phyloP scores from a whole-genome alignment of 2,329 filamentous ascomycete genomes.

The Epichloe uncinata region DNA sequence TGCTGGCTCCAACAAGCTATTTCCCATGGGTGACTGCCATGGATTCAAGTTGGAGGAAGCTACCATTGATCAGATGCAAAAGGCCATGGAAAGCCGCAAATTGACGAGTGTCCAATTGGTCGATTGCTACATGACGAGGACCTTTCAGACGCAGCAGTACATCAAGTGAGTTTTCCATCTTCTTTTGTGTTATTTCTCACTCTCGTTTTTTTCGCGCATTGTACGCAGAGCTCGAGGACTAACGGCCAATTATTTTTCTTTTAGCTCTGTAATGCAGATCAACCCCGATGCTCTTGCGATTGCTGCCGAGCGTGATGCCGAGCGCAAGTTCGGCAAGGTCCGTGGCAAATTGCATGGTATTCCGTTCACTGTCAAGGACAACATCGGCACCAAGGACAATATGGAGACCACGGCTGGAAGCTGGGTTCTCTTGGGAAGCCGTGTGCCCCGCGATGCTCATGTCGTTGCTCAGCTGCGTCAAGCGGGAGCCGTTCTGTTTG shows the following conservation, averaged over 20 bases:
- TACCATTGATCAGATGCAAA: constrained; percentile 54
- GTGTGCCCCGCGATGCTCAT: constrained; percentile 54
- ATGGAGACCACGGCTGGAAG: constrained; percentile 65
- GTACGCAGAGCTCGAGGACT: no score
- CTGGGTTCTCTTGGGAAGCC: constrained; percentile 50
- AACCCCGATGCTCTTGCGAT: constrained; percentile 56
- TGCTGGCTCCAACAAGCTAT: constrained; percentile 27
- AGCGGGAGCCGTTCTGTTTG: constrained; percentile 55
- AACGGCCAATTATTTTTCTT: no score
- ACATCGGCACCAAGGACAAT: constrained; percentile 53
- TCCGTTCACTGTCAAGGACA: constrained; percentile 63
- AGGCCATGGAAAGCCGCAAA: constrained; percentile 36
- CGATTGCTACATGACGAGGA: constrained; percentile 48
- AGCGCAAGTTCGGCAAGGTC: constrained; percentile 40
- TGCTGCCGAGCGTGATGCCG: constrained; percentile 44
- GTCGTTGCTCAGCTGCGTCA: constrained; percentile 48
- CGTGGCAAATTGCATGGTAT: constrained; percentile 62
- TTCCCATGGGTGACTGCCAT: constrained; percentile 50
- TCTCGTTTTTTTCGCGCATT: no score
- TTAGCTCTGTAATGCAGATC: constrained; percentile 45
- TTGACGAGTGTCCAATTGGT: constrained; percentile 46
- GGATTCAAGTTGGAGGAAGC: constrained; percentile 53
- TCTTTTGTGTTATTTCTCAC: neutral
- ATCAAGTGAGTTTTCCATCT: constrained; percentile 36
- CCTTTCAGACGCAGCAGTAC: constrained; percentile 49